Evolutionary conservation across 2,329 filamentous ascomycete genomes (phyloP).

Genomic region (Calycina marina): DNA sequence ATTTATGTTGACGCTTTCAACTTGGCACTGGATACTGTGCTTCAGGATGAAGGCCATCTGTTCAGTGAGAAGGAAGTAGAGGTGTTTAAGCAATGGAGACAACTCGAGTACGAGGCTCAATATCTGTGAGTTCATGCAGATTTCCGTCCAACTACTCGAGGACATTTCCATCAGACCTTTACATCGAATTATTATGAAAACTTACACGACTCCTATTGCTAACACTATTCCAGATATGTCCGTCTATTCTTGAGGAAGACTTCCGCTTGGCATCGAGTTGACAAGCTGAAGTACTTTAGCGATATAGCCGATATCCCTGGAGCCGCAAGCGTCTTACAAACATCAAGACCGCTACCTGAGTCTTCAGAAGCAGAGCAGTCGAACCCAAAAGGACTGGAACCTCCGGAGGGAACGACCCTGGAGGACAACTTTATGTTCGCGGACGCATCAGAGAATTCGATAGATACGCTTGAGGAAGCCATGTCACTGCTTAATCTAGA

Average conservation of each 20-base stretch:
- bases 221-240: conserved; percentile 51
- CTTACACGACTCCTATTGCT: too few relatives aligned
- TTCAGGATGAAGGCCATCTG: conserved; percentile 76
- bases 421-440: conserved; percentile 58
- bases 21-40: conserved; percentile 73
- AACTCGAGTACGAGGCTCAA: conserved; percentile 68
- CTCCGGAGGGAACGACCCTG: conserved; percentile 32
- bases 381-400: conserved; percentile 32
- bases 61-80: conserved; percentile 67
- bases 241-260: conserved; percentile 86
- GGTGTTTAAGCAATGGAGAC: conserved; percentile 64
- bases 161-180: neutral
- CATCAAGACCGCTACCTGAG: conserved; percentile 37
- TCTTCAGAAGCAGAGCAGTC: conserved; percentile 9
- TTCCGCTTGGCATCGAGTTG: conserved; percentile 76
- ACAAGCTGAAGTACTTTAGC: conserved; percentile 61
- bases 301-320: conserved; percentile 63
- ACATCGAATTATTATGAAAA: too few relatives aligned
- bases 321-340: conserved; percentile 53
- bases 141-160: too few relatives aligned
- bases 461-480: conserved; percentile 70
- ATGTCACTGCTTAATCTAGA: conserved; percentile 70
- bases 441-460: conserved; percentile 58
- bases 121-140: conserved; percentile 70
- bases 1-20: conserved; percentile 98